Percentiles rank a stretch among this genome's conserved stretches.
Evolutionary conservation across 140 eudicot genomes (phyloP).

Genomic region (Anethum foeniculum): DNA sequence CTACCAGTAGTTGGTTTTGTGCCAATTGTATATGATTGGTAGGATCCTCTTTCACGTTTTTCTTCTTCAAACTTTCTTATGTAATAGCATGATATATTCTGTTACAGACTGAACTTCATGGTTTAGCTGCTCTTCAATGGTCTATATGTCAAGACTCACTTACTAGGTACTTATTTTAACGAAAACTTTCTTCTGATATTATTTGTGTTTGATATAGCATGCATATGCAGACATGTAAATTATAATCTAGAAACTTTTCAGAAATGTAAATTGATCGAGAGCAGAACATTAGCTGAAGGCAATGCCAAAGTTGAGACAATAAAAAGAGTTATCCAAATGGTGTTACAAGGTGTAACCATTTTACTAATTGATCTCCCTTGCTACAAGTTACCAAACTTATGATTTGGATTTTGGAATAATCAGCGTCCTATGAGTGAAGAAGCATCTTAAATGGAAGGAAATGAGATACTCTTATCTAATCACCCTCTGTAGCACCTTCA

Average conservation of each 20-base stretch:
- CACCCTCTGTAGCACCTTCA: not conserved
- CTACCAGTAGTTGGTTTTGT: not conserved
- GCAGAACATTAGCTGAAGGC: not conserved
- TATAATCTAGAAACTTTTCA: not conserved
- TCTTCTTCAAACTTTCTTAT: not conserved
- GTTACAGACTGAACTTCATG: slow-evolving; percentile 87
- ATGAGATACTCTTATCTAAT: not conserved
- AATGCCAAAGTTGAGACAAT: not conserved
- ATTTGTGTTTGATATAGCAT: not conserved
- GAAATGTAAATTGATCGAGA: not conserved
- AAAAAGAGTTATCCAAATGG: not conserved
- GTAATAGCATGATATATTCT: not conserved
- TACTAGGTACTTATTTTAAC: slow-evolving; percentile 36
- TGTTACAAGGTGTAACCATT: not conserved
- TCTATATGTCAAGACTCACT: slow-evolving; percentile 90
- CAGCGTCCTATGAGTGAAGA: not conserved
- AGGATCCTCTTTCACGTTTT: not conserved
- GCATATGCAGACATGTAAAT: not conserved
- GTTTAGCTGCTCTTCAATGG: slow-evolving; percentile 92
- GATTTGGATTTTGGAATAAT: not conserved
- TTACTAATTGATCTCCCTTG: not conserved
- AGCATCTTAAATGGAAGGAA: not conserved
- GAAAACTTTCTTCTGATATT: not conserved
- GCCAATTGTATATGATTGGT: not conserved
- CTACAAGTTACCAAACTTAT: not conserved